Percentiles rank a stretch among this genome's conserved stretches.
Evolutionary conservation across 768 basidiomycete species (phyloP).

Genomic region (Calocera cornea): DNA sequence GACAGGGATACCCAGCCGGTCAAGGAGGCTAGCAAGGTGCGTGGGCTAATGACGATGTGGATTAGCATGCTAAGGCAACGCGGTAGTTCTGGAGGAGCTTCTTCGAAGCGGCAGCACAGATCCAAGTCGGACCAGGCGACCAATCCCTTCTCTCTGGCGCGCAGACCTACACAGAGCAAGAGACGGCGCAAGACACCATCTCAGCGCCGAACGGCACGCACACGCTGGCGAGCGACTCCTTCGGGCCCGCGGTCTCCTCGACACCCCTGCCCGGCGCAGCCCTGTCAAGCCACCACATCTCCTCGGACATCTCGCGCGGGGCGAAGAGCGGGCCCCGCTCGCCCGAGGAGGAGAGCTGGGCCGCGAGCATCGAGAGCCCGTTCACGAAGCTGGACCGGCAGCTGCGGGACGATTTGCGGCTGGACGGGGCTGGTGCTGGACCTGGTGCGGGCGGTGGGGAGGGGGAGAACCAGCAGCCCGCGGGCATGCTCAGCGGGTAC

Average conservation of each 20-base stretch:
- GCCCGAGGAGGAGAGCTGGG: constrained; percentile 33
- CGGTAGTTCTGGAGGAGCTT: constrained; percentile 89
- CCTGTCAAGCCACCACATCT: constrained; percentile 35
- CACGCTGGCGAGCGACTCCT: constrained; percentile 48
- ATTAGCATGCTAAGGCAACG: not conserved
- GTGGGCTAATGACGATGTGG: constrained; percentile 15
- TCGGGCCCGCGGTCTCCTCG: constrained; percentile 53
- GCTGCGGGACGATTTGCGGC: constrained; percentile 18
- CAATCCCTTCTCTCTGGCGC: constrained; percentile 40
- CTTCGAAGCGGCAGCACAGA: constrained; percentile 86
- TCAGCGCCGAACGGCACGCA: constrained; percentile 34
- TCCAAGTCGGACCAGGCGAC: constrained; percentile 62
- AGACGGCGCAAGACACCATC: constrained; percentile 13
- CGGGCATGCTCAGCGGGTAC: not conserved
- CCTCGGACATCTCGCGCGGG: constrained; percentile 34
- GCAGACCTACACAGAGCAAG: constrained; percentile 15
- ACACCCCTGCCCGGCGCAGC: constrained; percentile 25
- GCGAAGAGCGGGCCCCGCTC: not conserved
- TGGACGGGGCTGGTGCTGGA: too few relatives aligned
- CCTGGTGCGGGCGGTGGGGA: too few relatives aligned
- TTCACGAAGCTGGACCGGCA: constrained; percentile 38
- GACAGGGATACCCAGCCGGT: constrained; percentile 78
- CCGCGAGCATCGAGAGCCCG: constrained; percentile 60
- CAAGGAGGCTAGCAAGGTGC: constrained; percentile 76
- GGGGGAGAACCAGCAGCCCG: not conserved